Base-by-base conservation (phyloP, 2,329 filamentous ascomycete species). In the Hirsutella minnesotensis region DNA sequence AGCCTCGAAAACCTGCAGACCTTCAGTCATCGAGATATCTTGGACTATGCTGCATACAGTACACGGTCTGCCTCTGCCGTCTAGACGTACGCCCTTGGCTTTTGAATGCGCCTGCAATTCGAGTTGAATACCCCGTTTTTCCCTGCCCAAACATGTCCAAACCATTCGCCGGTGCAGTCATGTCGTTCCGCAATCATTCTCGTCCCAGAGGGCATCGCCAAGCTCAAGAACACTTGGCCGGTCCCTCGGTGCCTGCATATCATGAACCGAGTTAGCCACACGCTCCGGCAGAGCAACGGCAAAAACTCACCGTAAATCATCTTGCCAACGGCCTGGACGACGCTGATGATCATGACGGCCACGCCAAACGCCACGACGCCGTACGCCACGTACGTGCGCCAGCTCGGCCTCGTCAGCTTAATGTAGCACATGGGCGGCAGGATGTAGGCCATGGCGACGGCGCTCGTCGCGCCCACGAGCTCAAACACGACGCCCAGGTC, bases 401-500 rank as follows among this genome's bases (percentile, higher is more conserved):
- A 84, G 55, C 77, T 81, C 51, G 80, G 69, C 45, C 80, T 88
- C 51, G 86, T 90, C 46, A 98, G 69, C 66, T 94, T 95, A 57
- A 98, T 84, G 62, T 92, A 98, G 64, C 92, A 98, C 44, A 96
- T 67, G 21, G 92, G 92, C 47, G 92, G 92, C 46, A 98, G 67
- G 39, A 98, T 95, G 59, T 96, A 98, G 0, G 92, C 92, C 61
- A 98, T 73, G 7, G 87, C 88, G 53, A 89, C 92, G 3, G 92
- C 92, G 58, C 86, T 94, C 30, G 92, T 98, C 7, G 92, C 88
- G 47, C 92, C 92, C 45, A 98, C 92, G 16, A 98, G 71, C 67
- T 98, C 92, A 57, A 98, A 95, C 1, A 98, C 90, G 37, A 86
- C 78, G 41, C 92, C 92, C 3, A 98, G 71, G 59, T 98, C 92